Conservation (phyloP, 495 filamentous ascomycete species). For the Tuber calosporum region DNA sequence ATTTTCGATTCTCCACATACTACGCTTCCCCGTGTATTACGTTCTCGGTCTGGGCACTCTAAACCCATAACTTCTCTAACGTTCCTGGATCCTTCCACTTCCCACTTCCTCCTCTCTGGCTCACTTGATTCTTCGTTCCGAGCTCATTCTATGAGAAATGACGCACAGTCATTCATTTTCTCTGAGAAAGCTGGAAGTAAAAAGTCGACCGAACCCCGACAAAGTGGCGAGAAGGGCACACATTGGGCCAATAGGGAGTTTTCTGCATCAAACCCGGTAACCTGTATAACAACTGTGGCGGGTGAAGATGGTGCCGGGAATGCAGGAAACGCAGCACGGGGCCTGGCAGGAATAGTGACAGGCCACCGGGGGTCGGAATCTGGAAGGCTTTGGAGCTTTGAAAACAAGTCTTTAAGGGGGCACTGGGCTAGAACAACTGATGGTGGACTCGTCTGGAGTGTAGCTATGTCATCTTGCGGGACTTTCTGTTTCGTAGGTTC, state of each 20-base stretch:
- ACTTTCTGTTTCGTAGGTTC: slow-evolving; percentile 92
- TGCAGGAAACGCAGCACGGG: slow-evolving; percentile 61
- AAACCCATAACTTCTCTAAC: slow-evolving; percentile 69
- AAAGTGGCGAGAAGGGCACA: slow-evolving; percentile 48
- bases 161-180: slow-evolving; percentile 87
- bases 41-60: slow-evolving; percentile 78
- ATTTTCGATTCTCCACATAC: slow-evolving; percentile 44
- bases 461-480: slow-evolving; percentile 82
- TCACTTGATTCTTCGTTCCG: slow-evolving; percentile 82
- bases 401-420: slow-evolving; percentile 85
- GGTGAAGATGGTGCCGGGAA: slow-evolving; percentile 73
- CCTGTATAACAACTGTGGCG: slow-evolving; percentile 77
- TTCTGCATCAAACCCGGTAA: slow-evolving; percentile 77
- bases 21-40: slow-evolving; percentile 72
- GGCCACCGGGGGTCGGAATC: slow-evolving; percentile 80
- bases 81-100: slow-evolving; percentile 69
- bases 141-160: slow-evolving; percentile 88
- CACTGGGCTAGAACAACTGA: slow-evolving; percentile 91
- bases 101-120: slow-evolving; percentile 92
- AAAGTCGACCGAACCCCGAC: slow-evolving; percentile 74
- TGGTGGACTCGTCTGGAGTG: slow-evolving; percentile 73
- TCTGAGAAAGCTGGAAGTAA: slow-evolving; percentile 71
- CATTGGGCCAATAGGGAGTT: slow-evolving; percentile 55
- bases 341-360: slow-evolving; percentile 95
- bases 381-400: slow-evolving; percentile 86